Conservation (phyloP, 441 rosid species). For the Adansonia madagascariensis region DNA sequence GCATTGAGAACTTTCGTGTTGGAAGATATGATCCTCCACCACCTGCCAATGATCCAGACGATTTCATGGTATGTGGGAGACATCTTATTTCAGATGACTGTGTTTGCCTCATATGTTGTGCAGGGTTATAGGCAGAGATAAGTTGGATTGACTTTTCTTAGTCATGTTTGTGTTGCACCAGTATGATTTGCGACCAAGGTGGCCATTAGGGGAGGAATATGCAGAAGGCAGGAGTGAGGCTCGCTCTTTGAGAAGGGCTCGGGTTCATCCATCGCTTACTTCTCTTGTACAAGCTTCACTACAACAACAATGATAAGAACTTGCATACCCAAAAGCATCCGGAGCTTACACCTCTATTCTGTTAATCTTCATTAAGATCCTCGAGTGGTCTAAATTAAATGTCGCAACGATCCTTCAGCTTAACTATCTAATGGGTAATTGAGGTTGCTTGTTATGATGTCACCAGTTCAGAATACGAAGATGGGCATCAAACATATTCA, state of each 20-base stretch:
- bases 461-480: not conserved
- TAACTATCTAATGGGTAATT: not conserved
- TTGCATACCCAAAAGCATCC: constrained; percentile 14
- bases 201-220: constrained; percentile 93
- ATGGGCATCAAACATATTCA: constrained; percentile 3
- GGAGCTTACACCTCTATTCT: not conserved
- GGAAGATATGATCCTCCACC: constrained; percentile 97
- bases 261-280: constrained; percentile 89
- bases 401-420: not conserved
- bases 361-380: not conserved
- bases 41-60: constrained; percentile 68
- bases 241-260: constrained; percentile 76
- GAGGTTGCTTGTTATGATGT: not conserved
- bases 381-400: not conserved
- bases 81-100: constrained; percentile 19
- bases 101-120: not conserved
- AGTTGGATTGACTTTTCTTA: not conserved
- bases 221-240: constrained; percentile 85
- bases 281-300: constrained; percentile 69
- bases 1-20: constrained; percentile 80
- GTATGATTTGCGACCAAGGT: constrained; percentile 93
- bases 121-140: constrained; percentile 1
- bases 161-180: constrained; percentile 35
- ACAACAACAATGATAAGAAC: constrained; percentile 37
- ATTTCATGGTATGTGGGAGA: constrained; percentile 57